Evolutionary conservation across 352 stramenopile genomes (phyloP), one percentile per base, ranked within the genome.

Genomic region (Albugo laibachii): DNA sequence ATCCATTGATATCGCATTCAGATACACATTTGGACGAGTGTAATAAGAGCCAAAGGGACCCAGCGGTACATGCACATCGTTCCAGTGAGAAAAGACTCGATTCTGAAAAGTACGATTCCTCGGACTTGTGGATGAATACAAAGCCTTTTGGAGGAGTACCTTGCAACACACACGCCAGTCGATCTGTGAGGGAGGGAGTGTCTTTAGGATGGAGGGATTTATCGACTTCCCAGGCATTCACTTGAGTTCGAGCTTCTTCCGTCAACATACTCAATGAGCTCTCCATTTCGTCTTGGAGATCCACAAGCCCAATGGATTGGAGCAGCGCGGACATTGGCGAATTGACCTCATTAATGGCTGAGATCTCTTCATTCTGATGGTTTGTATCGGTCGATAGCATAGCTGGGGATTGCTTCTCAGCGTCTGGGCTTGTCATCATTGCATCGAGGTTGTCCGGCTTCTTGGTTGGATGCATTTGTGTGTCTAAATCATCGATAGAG

Each of bases 1-100:
- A 85, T 1, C 68, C 73, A 1, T 52, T 44, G 43, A 85, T 83
- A 11, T 64, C 63, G 50, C 55, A 78, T 12, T 53, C 66, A 47
- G 49, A 62, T 49, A 65, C 61, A 57, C 57, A 78, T 34, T 71
- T 57, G 0, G 58, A 58, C 6, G 61, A 48, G 27, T 85, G 70
- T 40, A 85, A 47, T 36, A 85, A 56, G 20, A 85, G 50, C 73
- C 73, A 85, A 21, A 85, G 49, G 8, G 73, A 85, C 1, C 73
- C 73, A 0, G 68, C 73, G 1, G 70, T 82, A 50, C 82, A 68
- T 1, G 58, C 50, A 5, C 63, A 31, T 66, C 47, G 78, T 81
- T 0, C 59, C 53, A 3, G 58, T 41, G 2, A 58, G 55, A 55
- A 85, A 81, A 41, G 8, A 43, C 3, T 43, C 8, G 38, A 10